These are phyloP conservation scores for Spatholobus suberectus DNA, from an alignment of 306 rosid species.

Conservation along the genomic window DNA sequence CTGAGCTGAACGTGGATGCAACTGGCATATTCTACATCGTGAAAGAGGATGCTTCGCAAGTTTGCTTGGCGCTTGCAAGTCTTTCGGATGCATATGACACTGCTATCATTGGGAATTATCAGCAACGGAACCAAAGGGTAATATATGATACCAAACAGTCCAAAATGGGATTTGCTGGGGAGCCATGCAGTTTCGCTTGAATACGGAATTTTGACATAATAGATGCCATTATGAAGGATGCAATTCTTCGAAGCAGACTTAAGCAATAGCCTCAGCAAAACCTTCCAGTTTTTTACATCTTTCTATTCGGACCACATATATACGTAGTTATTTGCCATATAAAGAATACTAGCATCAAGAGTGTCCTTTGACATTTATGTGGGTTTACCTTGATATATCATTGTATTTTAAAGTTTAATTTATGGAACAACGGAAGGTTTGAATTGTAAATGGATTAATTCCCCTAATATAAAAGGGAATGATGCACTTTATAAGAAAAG, in stretches of 20 bases:
- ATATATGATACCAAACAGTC: slow-evolving; percentile 69
- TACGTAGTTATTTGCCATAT: slow-evolving; percentile 26
- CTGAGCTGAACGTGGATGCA: slow-evolving; percentile 67
- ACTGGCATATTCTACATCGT: slow-evolving; percentile 61
- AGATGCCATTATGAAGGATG: slow-evolving; percentile 19
- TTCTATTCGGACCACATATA: slow-evolving; percentile 27
- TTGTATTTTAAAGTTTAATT: slow-evolving; percentile 14
- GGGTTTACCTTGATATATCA: slow-evolving; percentile 2
- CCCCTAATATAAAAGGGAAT: background rate
- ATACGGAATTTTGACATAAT: background rate
- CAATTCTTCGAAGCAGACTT: slow-evolving; percentile 39
- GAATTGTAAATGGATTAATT: slow-evolving; percentile 33
- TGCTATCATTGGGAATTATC: slow-evolving; percentile 78
- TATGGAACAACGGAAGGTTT: slow-evolving; percentile 16
- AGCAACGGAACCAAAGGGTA: slow-evolving; percentile 94
- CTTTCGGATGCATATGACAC: slow-evolving; percentile 59
- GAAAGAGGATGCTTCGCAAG: slow-evolving; percentile 72
- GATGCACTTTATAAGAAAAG: background rate
- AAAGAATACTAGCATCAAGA: background rate
- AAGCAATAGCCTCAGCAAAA: slow-evolving; percentile 38
- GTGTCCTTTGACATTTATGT: slow-evolving; percentile 12
- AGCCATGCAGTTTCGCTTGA: slow-evolving; percentile 69
- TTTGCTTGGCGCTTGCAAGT: slow-evolving; percentile 83
- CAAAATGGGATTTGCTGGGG: slow-evolving; percentile 81
- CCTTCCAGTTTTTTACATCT: background rate